Evolutionary conservation across 2,329 filamentous ascomycete genomes (phyloP).

Genomic region (Monosporascus sp.): DNA sequence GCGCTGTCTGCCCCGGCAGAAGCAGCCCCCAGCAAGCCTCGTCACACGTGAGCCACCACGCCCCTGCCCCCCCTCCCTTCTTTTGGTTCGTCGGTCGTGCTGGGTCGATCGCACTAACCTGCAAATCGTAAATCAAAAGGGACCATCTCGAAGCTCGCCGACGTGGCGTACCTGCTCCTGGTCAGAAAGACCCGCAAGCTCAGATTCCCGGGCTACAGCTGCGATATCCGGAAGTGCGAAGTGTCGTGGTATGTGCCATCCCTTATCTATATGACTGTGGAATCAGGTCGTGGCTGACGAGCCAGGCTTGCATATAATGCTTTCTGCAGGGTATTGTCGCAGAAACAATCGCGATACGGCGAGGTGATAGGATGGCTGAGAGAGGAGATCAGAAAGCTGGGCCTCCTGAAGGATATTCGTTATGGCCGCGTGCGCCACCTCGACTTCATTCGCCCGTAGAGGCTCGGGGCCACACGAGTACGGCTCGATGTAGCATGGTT

Average conservation of each 20-base stretch:
- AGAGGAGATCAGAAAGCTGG: slow-evolving; percentile 36
- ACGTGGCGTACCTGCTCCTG: slow-evolving; percentile 60
- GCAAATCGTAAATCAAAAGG: slow-evolving; percentile 31
- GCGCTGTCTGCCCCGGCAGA: slow-evolving; percentile 50
- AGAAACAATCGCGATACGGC: slow-evolving; percentile 66
- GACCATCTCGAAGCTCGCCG: slow-evolving; percentile 61
- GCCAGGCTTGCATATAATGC: slow-evolving; percentile 63
- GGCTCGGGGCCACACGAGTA: not conserved
- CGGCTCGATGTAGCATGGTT: not conserved
- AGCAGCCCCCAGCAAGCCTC: slow-evolving; percentile 54
- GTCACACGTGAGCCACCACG: slow-evolving; percentile 54
- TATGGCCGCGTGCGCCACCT: slow-evolving; percentile 18
- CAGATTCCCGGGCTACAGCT: slow-evolving; percentile 49
- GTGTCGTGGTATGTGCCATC: slow-evolving; percentile 45
- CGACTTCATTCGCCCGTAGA: not conserved
- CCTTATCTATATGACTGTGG: not conserved
- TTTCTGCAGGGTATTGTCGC: slow-evolving; percentile 62
- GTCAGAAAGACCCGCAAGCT: slow-evolving; percentile 46
- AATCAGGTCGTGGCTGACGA: slow-evolving; percentile 5
- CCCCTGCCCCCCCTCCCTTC: not conserved
- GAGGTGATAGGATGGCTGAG: slow-evolving; percentile 66
- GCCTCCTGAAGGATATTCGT: slow-evolving; percentile 27
- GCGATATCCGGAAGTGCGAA: slow-evolving; percentile 56
- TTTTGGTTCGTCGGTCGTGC: not conserved
- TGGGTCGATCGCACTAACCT: slow-evolving; percentile 1